A percentile compares a stretch with the other conserved stretches of the same genome.
These are phyloP conservation scores for Agrocybe praecox DNA, from an alignment of 768 basidiomycete genomes.

Conservation along the genomic window DNA sequence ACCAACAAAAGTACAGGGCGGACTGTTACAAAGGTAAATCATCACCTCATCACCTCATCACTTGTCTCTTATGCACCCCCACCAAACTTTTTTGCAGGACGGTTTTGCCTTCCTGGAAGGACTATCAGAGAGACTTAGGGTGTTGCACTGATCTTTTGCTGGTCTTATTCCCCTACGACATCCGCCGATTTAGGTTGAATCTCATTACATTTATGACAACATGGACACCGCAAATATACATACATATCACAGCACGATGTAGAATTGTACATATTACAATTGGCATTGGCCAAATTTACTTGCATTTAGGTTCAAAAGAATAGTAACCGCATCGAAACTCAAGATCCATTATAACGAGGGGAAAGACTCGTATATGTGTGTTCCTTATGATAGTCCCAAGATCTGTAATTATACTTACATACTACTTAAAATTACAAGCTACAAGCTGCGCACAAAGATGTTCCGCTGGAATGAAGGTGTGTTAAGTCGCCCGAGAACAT, in stretches of 20 bases:
- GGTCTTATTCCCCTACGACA: neutral
- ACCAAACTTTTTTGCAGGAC: slow-evolving; percentile 38
- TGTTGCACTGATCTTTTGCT: slow-evolving; percentile 30
- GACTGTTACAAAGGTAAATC: slow-evolving; percentile 67
- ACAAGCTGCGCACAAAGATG: too few species aligned
- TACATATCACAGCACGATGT: neutral
- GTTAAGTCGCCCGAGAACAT: neutral
- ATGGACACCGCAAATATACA: neutral
- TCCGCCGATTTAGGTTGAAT: neutral
- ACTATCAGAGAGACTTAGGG: slow-evolving; percentile 53
- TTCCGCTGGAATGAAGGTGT: too few species aligned
- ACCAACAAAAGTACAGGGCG: slow-evolving; percentile 70
- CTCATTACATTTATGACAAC: neutral
- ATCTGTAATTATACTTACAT: too few species aligned
- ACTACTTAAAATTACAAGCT: too few species aligned
- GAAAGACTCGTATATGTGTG: too few species aligned
- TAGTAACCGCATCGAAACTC: too few species aligned
- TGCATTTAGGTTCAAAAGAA: neutral
- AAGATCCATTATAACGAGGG: too few species aligned
- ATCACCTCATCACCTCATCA: too few species aligned
- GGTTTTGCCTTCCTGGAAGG: slow-evolving; percentile 71
- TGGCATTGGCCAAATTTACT: neutral
- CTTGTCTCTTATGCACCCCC: too few species aligned
- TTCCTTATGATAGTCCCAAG: too few species aligned
- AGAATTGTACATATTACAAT: neutral